Conservation (phyloP, 2,329 filamentous ascomycete species). For the Trichoderma asperellum region DNA sequence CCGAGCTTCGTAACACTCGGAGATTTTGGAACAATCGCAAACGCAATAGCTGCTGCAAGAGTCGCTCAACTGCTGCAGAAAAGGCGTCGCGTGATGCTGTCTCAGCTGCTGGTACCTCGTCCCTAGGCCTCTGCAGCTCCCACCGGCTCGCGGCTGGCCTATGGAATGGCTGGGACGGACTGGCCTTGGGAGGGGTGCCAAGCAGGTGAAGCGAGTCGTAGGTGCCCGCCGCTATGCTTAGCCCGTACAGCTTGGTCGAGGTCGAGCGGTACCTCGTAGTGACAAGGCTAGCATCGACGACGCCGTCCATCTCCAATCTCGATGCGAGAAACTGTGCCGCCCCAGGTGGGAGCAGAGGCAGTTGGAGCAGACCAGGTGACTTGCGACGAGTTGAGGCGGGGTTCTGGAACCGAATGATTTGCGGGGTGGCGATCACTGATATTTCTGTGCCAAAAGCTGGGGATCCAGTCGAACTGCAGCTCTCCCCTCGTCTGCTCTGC, state of each 20-base stretch:
- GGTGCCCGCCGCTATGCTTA: conserved; percentile 24
- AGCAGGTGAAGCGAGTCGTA: conserved; percentile 9
- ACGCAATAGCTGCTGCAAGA: background rate
- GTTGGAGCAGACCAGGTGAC: conserved; percentile 29
- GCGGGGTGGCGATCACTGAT: conserved; percentile 28
- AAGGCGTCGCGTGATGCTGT: conserved; percentile 19
- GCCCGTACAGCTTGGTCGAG: conserved; percentile 4
- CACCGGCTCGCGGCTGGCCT: conserved; percentile 5
- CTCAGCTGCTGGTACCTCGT: conserved; percentile 12
- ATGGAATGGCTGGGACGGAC: conserved; percentile 12
- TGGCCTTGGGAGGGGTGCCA: background rate
- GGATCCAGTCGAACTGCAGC: conserved; percentile 9
- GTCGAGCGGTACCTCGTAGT: background rate
- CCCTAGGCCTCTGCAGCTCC: conserved; percentile 10
- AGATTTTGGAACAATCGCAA: background rate
- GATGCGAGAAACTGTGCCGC: conserved; percentile 14
- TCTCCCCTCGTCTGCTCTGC: conserved; percentile 5
- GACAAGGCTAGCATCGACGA: conserved; percentile 1
- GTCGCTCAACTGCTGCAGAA: conserved; percentile 8
- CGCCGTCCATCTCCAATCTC: conserved; percentile 21
- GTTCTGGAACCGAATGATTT: conserved; percentile 28
- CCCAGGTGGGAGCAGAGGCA: conserved; percentile 14
- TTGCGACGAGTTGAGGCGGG: conserved; percentile 18
- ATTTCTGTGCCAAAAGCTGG: conserved; percentile 13
- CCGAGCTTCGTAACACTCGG: conserved; percentile 9